Percentiles rank a stretch among this genome's conserved stretches.
phyloP scores from a whole-genome alignment of 257 asterid genomes.

The Jaltomata sinuosa region DNA sequence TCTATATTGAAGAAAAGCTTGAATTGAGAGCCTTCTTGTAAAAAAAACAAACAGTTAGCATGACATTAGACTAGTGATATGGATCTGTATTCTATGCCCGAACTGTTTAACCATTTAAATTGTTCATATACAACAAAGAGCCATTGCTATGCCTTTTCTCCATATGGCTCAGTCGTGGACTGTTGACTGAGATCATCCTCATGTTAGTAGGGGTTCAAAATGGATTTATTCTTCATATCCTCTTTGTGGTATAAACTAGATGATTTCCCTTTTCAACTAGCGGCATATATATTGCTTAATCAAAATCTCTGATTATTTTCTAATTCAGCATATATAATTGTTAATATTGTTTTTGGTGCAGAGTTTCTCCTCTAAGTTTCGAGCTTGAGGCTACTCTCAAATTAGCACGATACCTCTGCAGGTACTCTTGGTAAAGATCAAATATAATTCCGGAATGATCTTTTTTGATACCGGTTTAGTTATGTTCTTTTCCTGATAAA shows the following conservation, averaged over 20 bases:
- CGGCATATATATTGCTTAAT: background rate
- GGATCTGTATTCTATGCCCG: background rate
- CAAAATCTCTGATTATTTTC: background rate
- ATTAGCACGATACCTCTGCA: conserved; percentile 95
- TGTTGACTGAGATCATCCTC: background rate
- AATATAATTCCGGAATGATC: background rate
- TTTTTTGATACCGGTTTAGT: background rate
- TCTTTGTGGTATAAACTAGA: background rate
- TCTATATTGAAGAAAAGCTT: background rate
- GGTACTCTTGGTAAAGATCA: conserved; percentile 34
- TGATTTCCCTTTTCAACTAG: background rate
- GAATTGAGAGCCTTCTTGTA: background rate
- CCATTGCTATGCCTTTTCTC: background rate
- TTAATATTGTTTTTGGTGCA: conserved; percentile 15
- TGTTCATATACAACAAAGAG: background rate
- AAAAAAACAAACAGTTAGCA: background rate
- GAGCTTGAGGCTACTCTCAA: conserved; percentile 96
- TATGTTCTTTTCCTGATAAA: background rate
- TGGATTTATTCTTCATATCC: background rate
- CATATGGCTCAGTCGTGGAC: background rate
- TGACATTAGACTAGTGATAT: background rate
- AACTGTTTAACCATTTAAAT: background rate
- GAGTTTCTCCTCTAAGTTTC: conserved; percentile 97
- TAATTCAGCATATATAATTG: background rate
- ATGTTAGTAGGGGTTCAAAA: background rate